phyloP scores from a whole-genome alignment of 2,329 filamentous ascomycete genomes.

The Nemania bipapillata region DNA sequence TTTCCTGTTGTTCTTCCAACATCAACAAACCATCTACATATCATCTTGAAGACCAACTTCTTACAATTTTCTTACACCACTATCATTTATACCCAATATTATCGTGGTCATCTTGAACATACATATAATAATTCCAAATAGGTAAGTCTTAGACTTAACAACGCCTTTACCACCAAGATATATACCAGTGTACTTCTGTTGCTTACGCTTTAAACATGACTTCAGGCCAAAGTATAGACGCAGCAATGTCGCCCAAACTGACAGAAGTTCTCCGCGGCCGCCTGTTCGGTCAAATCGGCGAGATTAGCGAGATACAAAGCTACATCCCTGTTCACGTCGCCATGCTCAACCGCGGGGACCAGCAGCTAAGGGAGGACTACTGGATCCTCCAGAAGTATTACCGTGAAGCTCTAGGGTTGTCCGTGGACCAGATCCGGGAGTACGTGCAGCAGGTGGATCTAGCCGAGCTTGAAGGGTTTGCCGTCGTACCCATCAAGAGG shows the following conservation, averaged over 20 bases:
- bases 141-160: neutral
- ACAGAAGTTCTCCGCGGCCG: too few relatives aligned
- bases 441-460: neutral
- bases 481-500: neutral
- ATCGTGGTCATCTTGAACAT: neutral
- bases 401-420: neutral
- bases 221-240: too few relatives aligned
- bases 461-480: conserved; percentile 16
- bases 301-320: too few relatives aligned
- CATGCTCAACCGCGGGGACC: neutral
- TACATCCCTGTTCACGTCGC: conserved; percentile 9
- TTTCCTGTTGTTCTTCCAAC: too few relatives aligned
- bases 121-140: neutral
- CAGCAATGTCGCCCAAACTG: too few relatives aligned
- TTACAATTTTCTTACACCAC: neutral
- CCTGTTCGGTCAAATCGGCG: neutral
- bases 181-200: neutral
- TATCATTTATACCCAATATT: neutral
- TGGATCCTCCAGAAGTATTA: conserved; percentile 5
- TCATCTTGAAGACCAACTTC: neutral
- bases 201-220: neutral
- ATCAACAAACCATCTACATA: too few relatives aligned
- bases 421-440: neutral
- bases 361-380: neutral
- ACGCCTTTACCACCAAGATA: neutral